A percentile compares a stretch with the other conserved stretches of the same genome.
phyloP scores from a whole-genome alignment of 2,329 filamentous ascomycete species.

The Capronia epimyces region DNA sequence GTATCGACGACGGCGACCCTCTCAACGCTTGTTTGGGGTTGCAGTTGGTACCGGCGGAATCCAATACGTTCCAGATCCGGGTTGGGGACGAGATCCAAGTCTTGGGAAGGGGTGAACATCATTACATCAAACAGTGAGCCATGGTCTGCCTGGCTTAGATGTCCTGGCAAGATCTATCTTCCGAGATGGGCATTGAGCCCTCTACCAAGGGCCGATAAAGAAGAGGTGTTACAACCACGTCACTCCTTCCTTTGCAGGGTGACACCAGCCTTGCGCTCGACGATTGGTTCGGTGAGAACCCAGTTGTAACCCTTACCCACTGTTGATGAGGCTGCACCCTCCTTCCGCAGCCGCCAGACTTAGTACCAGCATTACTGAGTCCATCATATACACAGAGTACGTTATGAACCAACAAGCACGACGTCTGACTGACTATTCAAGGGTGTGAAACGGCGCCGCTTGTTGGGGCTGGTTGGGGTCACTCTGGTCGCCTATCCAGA shows the following conservation, averaged over 20 bases:
- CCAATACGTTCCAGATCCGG: constrained; percentile 23
- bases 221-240: constrained; percentile 48
- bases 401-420: no score
- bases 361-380: no score
- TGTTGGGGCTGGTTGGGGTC: no score
- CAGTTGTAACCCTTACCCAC: constrained; percentile 3
- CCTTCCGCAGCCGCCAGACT: no score
- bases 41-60: constrained; percentile 40
- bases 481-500: no score
- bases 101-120: constrained; percentile 40
- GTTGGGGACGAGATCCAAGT: constrained; percentile 40
- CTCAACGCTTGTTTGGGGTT: constrained; percentile 50
- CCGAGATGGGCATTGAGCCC: background rate
- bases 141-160: background rate
- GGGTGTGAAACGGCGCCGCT: no score
- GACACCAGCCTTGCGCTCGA: constrained; percentile 55
- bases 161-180: background rate
- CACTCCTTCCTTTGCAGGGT: background rate
- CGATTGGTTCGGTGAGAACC: constrained; percentile 36
- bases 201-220: constrained; percentile 57
- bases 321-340: constrained; percentile 6
- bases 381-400: no score
- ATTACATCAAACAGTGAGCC: constrained; percentile 37
- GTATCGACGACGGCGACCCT: constrained; percentile 48
- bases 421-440: no score